Evolutionary conservation across 768 basidiomycete genomes (phyloP).

Genomic region (Serendipita indica): DNA sequence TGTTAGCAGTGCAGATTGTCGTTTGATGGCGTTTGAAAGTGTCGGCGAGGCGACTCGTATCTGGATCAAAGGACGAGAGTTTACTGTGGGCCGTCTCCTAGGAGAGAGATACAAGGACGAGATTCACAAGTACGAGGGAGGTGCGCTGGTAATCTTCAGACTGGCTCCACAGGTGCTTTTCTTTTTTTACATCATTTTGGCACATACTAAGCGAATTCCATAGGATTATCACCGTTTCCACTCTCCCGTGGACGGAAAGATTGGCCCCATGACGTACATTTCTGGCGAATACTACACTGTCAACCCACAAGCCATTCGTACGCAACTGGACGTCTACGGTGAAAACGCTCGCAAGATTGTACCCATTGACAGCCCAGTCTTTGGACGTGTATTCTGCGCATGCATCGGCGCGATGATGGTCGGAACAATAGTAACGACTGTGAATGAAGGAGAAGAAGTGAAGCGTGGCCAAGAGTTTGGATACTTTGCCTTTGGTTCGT

Average conservation of each 20-base stretch:
- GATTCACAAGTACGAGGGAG: constrained; percentile 57
- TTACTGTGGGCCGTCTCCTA: constrained; percentile 62
- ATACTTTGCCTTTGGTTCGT: constrained; percentile 86
- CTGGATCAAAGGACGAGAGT: constrained; percentile 97
- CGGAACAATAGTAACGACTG: constrained; percentile 74
- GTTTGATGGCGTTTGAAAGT: constrained; percentile 87
- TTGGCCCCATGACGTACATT: constrained; percentile 73
- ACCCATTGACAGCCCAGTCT: constrained; percentile 76
- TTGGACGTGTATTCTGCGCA: constrained; percentile 84
- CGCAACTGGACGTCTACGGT: constrained; percentile 80
- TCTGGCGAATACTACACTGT: constrained; percentile 93
- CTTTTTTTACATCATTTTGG: neutral
- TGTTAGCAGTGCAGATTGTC: constrained; percentile 87
- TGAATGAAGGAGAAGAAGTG: constrained; percentile 69
- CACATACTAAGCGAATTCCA: neutral
- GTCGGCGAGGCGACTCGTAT: constrained; percentile 72
- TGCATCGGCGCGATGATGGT: constrained; percentile 95
- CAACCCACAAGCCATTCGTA: constrained; percentile 89
- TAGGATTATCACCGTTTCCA: constrained; percentile 96
- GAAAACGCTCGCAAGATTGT: constrained; percentile 90
- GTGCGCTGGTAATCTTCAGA: constrained; percentile 78
- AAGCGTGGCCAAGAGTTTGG: constrained; percentile 81
- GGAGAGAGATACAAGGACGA: constrained; percentile 63
- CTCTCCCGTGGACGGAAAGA: constrained; percentile 66
- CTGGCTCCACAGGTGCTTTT: constrained; percentile 46